Conservation (phyloP, 306 rosid species). For the Bauhinia variegata region DNA sequence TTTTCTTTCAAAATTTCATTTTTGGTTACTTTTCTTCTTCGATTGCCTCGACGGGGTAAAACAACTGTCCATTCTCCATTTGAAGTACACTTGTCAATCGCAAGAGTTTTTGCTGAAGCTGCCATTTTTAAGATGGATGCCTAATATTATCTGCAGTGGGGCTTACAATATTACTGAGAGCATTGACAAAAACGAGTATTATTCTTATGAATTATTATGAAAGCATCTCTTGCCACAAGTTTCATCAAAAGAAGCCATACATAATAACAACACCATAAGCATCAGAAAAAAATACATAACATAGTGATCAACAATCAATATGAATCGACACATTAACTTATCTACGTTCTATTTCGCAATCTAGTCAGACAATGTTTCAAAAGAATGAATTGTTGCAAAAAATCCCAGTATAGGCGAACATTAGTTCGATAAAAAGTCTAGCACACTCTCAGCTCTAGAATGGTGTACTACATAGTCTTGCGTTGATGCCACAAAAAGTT, state of each 20-base stretch:
- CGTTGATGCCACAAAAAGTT: too few species aligned
- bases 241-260: not conserved
- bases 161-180: not conserved
- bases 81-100: slow-evolving; percentile 25
- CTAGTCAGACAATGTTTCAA: not conserved
- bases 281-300: not conserved
- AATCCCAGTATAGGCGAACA: too few species aligned
- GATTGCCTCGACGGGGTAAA: slow-evolving; percentile 62
- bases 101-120: slow-evolving; percentile 55
- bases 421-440: too few species aligned
- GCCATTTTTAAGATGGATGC: slow-evolving; percentile 43
- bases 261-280: not conserved
- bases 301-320: not conserved
- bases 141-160: not conserved
- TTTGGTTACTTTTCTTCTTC: slow-evolving; percentile 40
- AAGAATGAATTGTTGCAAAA: too few species aligned
- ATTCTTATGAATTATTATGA: not conserved
- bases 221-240: not conserved
- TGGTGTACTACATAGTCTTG: too few species aligned
- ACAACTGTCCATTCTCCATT: slow-evolving; percentile 77
- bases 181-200: not conserved
- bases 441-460: too few species aligned
- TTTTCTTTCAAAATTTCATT: slow-evolving; percentile 40
- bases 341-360: not conserved
- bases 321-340: too few species aligned